Base-by-base conservation (phyloP, 2,329 filamentous ascomycete genomes). In the Myriosclerotinia duriaeana region DNA sequence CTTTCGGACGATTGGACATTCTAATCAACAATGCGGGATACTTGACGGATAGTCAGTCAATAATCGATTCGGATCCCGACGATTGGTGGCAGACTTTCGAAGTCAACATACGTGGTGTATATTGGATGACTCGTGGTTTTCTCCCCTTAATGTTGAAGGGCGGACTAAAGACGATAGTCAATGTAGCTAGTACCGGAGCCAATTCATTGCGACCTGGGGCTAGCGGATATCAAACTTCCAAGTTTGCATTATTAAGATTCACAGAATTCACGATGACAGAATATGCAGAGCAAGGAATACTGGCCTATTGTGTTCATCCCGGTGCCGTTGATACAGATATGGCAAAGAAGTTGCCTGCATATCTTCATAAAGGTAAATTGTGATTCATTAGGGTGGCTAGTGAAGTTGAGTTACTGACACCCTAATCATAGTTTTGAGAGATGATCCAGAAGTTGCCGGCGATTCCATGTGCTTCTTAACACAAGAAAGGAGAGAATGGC, bases 181-280 rank as follows among this genome's bases (percentile, higher is more conserved):
- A 81, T 68, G 72, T 86, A 40, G 77, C 75, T 2, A 82, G 80
- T 50, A 77, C 81, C 0, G 83, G 78, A 5, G 80, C 76, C 0
- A 76, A 78, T 65, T 67, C 77, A 63, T 71, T 79, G 22, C 67
- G 71, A 3, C 70, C 71, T 0, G 79, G 81, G n/a, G 74, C 74
- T 1, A 79, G 78, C 30, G 78, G 77, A 5, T 87, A 87, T 66
- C 76, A 79, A 64, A 78, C 78, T 2, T 76, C 78, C 34, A 86
- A 86, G 72, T 76, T 84, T 50, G 84, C 83, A 8, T 65, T 84
- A 44, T 71, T 80, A 20, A 77, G 82, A 14, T 77, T 86, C 54
- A 81, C 79, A 0, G 83, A 86, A 71, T 82, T 79, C 68, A 68
- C 84, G 11, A 76, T 78, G 50, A 74, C 73, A 0, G 84, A 85